Evolutionary conservation across 2,329 filamentous ascomycete genomes (phyloP).

Genomic region (Cladorrhinum sp.): DNA sequence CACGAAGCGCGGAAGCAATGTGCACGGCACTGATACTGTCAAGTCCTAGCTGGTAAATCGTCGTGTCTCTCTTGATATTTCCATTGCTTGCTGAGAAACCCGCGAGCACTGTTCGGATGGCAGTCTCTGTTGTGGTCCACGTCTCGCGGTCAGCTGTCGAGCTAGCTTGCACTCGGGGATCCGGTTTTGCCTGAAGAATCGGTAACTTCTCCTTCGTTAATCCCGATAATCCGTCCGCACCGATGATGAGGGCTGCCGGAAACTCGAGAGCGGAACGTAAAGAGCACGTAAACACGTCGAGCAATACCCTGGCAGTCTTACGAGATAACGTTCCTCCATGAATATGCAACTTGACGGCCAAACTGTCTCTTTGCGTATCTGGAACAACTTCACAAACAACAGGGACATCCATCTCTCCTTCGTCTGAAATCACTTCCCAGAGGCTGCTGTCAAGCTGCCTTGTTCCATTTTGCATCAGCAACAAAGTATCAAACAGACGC

Average conservation of each 20-base stretch:
- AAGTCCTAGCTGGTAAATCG: conserved; percentile 83
- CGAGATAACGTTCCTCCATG: conserved; percentile 38
- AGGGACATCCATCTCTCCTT: conserved; percentile 69
- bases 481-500: conserved; percentile 71
- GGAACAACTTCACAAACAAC: conserved; percentile 74
- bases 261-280: conserved; percentile 30
- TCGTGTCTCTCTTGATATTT: conserved; percentile 58
- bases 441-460: conserved; percentile 53
- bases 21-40: conserved; percentile 89
- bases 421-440: conserved; percentile 57
- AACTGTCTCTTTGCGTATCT: conserved; percentile 44
- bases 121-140: conserved; percentile 52
- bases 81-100: conserved; percentile 50
- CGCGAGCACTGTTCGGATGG: conserved; percentile 56
- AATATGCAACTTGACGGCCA: conserved; percentile 63
- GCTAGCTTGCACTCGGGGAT: neutral
- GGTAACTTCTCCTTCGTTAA: conserved; percentile 18
- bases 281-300: conserved; percentile 30
- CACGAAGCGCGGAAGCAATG: conserved; percentile 65
- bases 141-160: conserved; percentile 13
- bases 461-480: conserved; percentile 70
- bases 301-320: conserved; percentile 24
- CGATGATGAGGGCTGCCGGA: conserved; percentile 31
- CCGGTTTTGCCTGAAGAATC: neutral
- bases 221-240: conserved; percentile 20